These are phyloP conservation scores for Ascochyta lentis DNA, from an alignment of 2,329 filamentous ascomycete species.

Conservation along the genomic window DNA sequence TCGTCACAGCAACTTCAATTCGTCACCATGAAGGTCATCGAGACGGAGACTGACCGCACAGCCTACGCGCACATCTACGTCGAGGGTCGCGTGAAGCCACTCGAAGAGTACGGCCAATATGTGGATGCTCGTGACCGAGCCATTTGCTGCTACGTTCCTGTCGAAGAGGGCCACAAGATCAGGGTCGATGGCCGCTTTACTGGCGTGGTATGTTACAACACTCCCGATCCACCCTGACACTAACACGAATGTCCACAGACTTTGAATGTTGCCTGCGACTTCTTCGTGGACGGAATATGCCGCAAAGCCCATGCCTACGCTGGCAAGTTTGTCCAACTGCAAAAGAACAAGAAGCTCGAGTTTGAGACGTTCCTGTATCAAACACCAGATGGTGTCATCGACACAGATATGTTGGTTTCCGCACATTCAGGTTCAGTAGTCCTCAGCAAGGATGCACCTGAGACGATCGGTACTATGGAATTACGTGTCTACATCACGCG, in stretches of 20 bases:
- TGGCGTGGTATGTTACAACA: conserved; percentile 37
- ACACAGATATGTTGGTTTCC: conserved; percentile 89
- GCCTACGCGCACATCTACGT: conserved; percentile 39
- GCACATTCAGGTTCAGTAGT: conserved; percentile 66
- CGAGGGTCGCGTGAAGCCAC: conserved; percentile 28
- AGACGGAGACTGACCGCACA: conserved; percentile 42
- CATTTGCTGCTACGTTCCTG: conserved; percentile 48
- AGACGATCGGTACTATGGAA: conserved; percentile 42
- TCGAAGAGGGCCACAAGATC: conserved; percentile 40
- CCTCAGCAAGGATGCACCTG: conserved; percentile 13
- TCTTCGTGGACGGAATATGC: conserved; percentile 48
- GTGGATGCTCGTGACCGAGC: conserved; percentile 30
- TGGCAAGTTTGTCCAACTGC: conserved; percentile 15
- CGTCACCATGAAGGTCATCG: conserved; percentile 47
- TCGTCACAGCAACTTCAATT: not conserved
- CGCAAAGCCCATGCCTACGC: conserved; percentile 22
- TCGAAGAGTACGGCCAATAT: conserved; percentile 46
- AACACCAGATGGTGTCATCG: conserved; percentile 65
- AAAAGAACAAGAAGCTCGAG: conserved; percentile 34
- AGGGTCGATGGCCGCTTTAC: conserved; percentile 40
- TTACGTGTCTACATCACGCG: conserved; percentile 39
- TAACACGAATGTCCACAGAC: conserved; percentile 21
- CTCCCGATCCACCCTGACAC: not conserved
- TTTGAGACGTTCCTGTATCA: conserved; percentile 27
- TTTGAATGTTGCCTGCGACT: conserved; percentile 41